These are phyloP conservation scores for Calendula officinalis DNA, from an alignment of 129 eudicot genomes.

Conservation along the genomic window DNA sequence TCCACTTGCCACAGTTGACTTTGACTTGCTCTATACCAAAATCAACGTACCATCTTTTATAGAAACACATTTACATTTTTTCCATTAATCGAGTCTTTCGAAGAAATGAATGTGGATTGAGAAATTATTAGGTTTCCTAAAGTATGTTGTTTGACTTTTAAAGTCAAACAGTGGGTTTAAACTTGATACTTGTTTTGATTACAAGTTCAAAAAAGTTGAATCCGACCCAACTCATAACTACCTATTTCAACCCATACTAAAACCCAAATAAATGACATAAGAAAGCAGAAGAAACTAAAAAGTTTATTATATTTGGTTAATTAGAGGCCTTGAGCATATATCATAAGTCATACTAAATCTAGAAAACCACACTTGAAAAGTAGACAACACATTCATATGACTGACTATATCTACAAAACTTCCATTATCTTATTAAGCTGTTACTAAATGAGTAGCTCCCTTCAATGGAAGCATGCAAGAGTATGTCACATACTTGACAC, in stretches of 20 bases:
- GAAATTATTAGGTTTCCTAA: neutral
- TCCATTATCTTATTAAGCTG: constrained; percentile 32
- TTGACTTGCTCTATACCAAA: constrained; percentile 7
- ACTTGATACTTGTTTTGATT: neutral
- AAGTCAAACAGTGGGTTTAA: neutral
- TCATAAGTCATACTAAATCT: neutral
- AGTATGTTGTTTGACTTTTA: neutral
- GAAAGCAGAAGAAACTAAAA: neutral
- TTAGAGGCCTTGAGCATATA: too few species aligned
- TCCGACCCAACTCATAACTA: too few species aligned
- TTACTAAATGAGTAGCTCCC: constrained; percentile 61
- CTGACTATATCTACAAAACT: constrained; percentile 19
- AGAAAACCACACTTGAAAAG: too few species aligned
- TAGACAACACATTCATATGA: neutral
- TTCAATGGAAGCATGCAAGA: constrained; percentile 85
- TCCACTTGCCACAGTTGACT: constrained; percentile 15
- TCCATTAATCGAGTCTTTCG: constrained; percentile 3
- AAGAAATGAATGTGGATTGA: neutral
- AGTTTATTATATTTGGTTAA: constrained; percentile 11
- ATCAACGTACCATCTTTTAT: neutral
- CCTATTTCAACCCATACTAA: too few species aligned
- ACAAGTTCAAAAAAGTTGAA: neutral
- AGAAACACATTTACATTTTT: constrained; percentile 2
- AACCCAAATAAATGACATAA: neutral
- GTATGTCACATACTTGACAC: constrained; percentile 89